A percentile compares a stretch with the other conserved stretches of the same genome.
Conservation (phyloP, 345 rosid species). For the Eucalyptus virginea region DNA sequence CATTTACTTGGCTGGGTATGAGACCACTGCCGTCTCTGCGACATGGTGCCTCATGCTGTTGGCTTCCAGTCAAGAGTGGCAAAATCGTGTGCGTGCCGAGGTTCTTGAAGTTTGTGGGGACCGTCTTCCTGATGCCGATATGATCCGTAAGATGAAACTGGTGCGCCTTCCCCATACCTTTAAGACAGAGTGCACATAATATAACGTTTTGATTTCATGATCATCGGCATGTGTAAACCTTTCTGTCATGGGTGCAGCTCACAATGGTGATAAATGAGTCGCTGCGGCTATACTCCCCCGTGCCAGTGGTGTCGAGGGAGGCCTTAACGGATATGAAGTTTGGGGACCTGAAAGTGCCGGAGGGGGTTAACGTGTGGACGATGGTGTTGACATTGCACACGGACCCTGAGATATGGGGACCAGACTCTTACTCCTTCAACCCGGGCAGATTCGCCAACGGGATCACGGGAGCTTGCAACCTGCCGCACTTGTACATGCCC, state of each 20-base stretch:
- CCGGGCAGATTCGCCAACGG: conserved; percentile 28
- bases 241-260: conserved; percentile 10
- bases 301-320: conserved; percentile 24
- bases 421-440: conserved; percentile 16
- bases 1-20: conserved; percentile 33
- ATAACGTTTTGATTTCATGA: not conserved
- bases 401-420: conserved; percentile 42
- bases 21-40: conserved; percentile 26
- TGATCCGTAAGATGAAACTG: conserved; percentile 23
- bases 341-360: conserved; percentile 9
- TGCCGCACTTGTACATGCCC: conserved; percentile 26
- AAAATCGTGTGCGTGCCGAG: conserved; percentile 21
- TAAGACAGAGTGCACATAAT: not conserved
- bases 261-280: conserved; percentile 39
- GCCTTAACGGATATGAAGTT: conserved; percentile 31
- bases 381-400: conserved; percentile 9
- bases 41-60: conserved; percentile 35
- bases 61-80: conserved; percentile 39
- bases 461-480: conserved; percentile 16
- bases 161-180: not conserved
- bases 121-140: conserved; percentile 3
- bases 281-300: conserved; percentile 37
- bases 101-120: conserved; percentile 11
- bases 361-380: conserved; percentile 29
- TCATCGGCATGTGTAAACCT: not conserved